Percentiles rank a stretch among this genome's conserved stretches.
phyloP scores from a whole-genome alignment of 1,284 basidiomycete genomes.

The Anthracocystis panici-leucophaei region DNA sequence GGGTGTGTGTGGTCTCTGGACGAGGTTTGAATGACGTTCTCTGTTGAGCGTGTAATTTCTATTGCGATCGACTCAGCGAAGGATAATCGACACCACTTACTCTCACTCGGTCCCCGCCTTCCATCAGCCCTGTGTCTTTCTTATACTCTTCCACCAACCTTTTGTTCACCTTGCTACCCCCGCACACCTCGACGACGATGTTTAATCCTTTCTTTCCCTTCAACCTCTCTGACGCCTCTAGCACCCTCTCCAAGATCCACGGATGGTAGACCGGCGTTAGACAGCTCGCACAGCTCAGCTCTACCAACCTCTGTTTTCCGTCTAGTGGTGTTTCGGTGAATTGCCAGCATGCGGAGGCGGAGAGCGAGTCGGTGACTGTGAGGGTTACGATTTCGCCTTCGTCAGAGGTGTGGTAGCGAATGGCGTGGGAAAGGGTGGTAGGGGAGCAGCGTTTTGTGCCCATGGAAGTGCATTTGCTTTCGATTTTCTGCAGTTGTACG shows the following conservation, averaged over 20 bases:
- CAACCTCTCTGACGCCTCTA: conserved; percentile 9
- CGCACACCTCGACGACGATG: conserved; percentile 64
- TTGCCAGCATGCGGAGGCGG: conserved; percentile 47
- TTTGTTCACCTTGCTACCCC: conserved; percentile 50
- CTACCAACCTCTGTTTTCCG: conserved; percentile 46
- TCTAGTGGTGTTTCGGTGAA: conserved; percentile 11
- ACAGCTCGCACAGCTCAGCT: conserved; percentile 58
- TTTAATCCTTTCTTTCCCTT: conserved; percentile 17
- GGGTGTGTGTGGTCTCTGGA: not conserved
- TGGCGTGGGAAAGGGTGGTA: conserved; percentile 39
- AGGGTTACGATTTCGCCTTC: conserved; percentile 22
- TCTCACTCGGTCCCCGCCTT: conserved; percentile 10
- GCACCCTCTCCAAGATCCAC: conserved; percentile 31
- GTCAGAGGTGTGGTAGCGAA: conserved; percentile 31
- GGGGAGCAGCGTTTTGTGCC: conserved; percentile 55
- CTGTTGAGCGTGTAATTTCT: not conserved
- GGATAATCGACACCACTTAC: conserved; percentile 27
- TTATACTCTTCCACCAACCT: conserved; percentile 27
- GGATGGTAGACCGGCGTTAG: conserved; percentile 55
- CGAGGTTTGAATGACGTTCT: not conserved
- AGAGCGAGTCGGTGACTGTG: conserved; percentile 53
- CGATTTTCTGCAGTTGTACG: conserved; percentile 44
- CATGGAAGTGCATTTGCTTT: conserved; percentile 62
- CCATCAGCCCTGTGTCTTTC: conserved; percentile 9
- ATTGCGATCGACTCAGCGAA: not conserved